Evolutionary conservation across 176 grass and related monocot genomes (phyloP).

Genomic region (Coix lacrymajobi): DNA sequence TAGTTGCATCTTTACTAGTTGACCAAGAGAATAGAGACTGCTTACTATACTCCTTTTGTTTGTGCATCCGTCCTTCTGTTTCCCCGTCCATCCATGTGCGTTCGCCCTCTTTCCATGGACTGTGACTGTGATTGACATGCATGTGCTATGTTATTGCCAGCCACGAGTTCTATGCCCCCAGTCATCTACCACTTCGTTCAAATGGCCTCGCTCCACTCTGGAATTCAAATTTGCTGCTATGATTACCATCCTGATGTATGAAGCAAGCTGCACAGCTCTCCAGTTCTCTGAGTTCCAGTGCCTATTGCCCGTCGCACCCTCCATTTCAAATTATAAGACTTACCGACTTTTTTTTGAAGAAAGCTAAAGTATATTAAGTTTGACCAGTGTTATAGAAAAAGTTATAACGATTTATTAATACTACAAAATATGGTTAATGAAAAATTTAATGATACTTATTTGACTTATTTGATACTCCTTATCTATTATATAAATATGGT

Average conservation of each 20-base stretch:
- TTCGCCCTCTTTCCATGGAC: not conserved
- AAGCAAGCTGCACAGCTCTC: not conserved
- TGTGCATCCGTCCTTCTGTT: slow-evolving; percentile 22
- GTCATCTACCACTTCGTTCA: not conserved
- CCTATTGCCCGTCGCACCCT: not conserved
- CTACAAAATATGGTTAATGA: too few species aligned
- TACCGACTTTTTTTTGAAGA: too few species aligned
- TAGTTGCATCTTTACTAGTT: slow-evolving; percentile 4
- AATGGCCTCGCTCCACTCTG: not conserved
- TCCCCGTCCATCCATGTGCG: slow-evolving; percentile 5
- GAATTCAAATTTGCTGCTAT: not conserved
- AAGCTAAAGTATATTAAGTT: too few species aligned
- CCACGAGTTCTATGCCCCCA: not conserved
- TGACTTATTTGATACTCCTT: too few species aligned
- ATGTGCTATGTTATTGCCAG: not conserved
- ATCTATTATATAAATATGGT: too few species aligned
- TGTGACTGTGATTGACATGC: slow-evolving; percentile 19
- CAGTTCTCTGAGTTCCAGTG: not conserved
- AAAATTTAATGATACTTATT: too few species aligned
- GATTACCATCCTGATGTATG: not conserved
- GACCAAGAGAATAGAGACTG: not conserved
- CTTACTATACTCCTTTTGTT: not conserved
- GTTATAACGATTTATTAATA: too few species aligned
- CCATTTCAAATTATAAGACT: too few species aligned
- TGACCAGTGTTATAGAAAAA: too few species aligned